Evolutionary conservation across 345 rosid genomes (phyloP).

Genomic region (Citrus maxima): DNA sequence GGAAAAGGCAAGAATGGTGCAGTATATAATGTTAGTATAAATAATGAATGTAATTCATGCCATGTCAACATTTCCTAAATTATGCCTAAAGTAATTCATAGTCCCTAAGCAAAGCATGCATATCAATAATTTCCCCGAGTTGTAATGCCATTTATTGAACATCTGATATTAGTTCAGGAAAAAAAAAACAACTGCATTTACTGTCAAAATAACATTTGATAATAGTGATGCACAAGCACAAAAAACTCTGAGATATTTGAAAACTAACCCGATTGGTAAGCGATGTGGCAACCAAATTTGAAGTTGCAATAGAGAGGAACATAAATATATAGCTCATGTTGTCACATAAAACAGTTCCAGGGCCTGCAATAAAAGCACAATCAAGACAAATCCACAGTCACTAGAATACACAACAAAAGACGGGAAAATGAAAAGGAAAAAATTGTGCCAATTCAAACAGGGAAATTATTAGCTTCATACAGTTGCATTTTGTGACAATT

Average conservation of each 20-base stretch:
- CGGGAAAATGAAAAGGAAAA: not conserved
- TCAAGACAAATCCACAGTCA: not conserved
- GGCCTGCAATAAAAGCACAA: slow-evolving; percentile 29
- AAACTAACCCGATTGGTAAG: slow-evolving; percentile 40
- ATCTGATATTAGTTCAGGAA: not conserved
- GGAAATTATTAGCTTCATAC: not conserved
- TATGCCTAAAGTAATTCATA: not conserved
- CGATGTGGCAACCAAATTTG: slow-evolving; percentile 54
- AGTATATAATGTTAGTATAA: too few species aligned
- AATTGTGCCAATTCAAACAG: not conserved
- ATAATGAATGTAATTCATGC: not conserved
- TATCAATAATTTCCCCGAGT: not conserved
- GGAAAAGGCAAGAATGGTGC: not conserved
- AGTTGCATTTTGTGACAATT: not conserved
- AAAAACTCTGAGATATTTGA: not conserved
- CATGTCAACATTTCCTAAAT: not conserved
- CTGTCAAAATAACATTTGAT: not conserved
- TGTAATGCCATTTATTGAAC: not conserved
- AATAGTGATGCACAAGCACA: not conserved
- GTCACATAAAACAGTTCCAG: slow-evolving; percentile 59
- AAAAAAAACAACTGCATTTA: not conserved
- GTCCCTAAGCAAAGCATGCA: not conserved
- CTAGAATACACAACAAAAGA: not conserved
- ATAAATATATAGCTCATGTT: slow-evolving; percentile 40
- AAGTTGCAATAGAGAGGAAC: slow-evolving; percentile 59